A percentile compares a stretch with the other conserved stretches of the same genome.
Conservation (phyloP, 345 rosid species). For the Eucalyptus urophylla region DNA sequence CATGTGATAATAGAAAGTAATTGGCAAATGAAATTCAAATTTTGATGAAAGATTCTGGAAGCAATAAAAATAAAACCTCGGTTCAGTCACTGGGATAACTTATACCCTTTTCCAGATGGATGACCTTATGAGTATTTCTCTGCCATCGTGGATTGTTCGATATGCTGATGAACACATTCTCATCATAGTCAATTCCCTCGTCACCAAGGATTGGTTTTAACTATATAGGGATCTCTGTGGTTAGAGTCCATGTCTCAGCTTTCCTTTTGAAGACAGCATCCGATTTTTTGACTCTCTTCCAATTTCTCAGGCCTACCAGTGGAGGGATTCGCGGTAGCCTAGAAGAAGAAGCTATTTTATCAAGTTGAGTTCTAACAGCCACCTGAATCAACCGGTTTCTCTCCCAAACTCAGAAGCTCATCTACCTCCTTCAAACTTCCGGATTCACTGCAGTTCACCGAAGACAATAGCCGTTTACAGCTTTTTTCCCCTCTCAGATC, state of each 20-base stretch:
- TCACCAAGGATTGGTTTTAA: neutral
- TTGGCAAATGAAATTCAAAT: neutral
- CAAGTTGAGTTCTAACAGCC: neutral
- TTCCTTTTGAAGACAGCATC: neutral
- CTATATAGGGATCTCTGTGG: neutral
- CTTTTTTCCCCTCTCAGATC: neutral
- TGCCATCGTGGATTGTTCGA: neutral
- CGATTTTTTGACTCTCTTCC: no score
- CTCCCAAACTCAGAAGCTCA: neutral
- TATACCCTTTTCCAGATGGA: neutral
- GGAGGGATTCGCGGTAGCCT: conserved; percentile 3
- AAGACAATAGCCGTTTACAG: neutral
- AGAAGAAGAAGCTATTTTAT: conserved; percentile 3
- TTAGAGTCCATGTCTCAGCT: neutral
- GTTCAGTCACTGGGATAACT: neutral
- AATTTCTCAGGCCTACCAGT: conserved; percentile 12
- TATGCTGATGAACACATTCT: neutral
- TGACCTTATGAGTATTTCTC: neutral
- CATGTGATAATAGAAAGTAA: neutral
- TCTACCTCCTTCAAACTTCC: neutral
- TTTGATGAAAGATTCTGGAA: neutral
- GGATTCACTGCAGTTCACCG: neutral
- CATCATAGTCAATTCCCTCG: neutral
- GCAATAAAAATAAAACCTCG: neutral
- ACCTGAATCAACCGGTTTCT: neutral